Conservation (phyloP, 305 asterid genomes). For the Nicotiana rustica region DNA sequence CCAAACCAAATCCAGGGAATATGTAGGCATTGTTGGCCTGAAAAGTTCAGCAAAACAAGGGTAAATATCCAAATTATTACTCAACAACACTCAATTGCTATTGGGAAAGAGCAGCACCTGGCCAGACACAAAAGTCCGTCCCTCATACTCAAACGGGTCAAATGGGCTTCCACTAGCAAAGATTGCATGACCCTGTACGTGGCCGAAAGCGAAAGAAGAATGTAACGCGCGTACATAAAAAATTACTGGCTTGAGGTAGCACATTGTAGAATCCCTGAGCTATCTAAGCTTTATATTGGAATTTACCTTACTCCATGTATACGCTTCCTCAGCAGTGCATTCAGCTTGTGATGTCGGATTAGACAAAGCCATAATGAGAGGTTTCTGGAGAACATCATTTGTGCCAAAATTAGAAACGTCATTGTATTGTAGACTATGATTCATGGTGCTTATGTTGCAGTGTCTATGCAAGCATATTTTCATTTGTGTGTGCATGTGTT, state of each 20-base stretch:
- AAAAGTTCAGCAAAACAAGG: background rate
- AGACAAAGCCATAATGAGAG: conserved; percentile 88
- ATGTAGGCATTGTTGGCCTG: conserved; percentile 95
- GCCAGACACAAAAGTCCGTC: conserved; percentile 72
- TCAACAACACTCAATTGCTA: background rate
- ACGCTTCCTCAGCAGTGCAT: conserved; percentile 98
- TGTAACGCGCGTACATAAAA: background rate
- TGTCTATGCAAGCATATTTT: background rate
- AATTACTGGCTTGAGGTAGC: conserved; percentile 15
- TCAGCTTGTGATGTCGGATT: conserved; percentile 98
- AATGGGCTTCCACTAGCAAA: conserved; percentile 98
- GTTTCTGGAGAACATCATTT: conserved; percentile 63
- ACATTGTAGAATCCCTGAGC: background rate
- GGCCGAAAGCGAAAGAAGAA: background rate
- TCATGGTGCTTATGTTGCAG: background rate
- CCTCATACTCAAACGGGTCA: conserved; percentile 74
- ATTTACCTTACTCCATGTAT: conserved; percentile 86
- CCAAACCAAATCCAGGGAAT: conserved; percentile 96
- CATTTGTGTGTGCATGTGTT: background rate
- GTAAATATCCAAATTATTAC: background rate
- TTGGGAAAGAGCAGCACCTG: conserved; percentile 62
- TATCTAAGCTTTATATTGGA: background rate
- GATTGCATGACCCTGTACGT: conserved; percentile 78
- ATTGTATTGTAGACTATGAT: background rate
- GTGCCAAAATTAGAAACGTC: conserved; percentile 25